Conservation (phyloP, 1,284 basidiomycete species). For the Ceratobasidium sp. region DNA sequence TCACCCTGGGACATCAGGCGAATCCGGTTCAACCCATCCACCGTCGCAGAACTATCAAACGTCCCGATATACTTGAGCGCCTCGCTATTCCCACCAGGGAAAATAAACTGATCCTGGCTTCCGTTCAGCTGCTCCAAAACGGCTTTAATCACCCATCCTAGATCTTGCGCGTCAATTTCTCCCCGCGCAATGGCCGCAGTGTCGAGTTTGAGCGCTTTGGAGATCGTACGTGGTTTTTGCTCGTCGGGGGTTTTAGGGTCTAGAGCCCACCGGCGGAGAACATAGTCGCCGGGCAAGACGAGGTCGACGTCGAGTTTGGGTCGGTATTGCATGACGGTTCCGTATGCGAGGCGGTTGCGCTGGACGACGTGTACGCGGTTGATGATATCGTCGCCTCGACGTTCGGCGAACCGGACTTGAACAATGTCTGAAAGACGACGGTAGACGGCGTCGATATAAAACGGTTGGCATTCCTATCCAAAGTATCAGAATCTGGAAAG, state of each 20-base stretch:
- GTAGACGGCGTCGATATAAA: constrained; percentile 14
- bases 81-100: constrained; percentile 32
- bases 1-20: not conserved
- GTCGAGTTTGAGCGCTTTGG: constrained; percentile 14
- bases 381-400: constrained; percentile 10
- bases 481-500: not conserved
- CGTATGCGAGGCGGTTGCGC: not conserved
- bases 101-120: constrained; percentile 15
- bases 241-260: not conserved
- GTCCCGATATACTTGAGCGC: constrained; percentile 5
- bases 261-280: constrained; percentile 23
- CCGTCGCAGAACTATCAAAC: not conserved
- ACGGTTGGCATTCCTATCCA: not conserved
- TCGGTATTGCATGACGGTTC: not conserved
- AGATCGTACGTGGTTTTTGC: constrained; percentile 1
- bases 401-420: constrained; percentile 34
- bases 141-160: constrained; percentile 15
- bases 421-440: constrained; percentile 1
- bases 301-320: constrained; percentile 38
- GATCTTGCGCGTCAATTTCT: constrained; percentile 4
- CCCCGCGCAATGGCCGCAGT: not conserved
- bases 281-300: constrained; percentile 20
- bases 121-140: constrained; percentile 38
- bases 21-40: not conserved
- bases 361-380: constrained; percentile 27